Conservation (phyloP, 73 alveolate species). For the Paramecium pentaurelia region DNA sequence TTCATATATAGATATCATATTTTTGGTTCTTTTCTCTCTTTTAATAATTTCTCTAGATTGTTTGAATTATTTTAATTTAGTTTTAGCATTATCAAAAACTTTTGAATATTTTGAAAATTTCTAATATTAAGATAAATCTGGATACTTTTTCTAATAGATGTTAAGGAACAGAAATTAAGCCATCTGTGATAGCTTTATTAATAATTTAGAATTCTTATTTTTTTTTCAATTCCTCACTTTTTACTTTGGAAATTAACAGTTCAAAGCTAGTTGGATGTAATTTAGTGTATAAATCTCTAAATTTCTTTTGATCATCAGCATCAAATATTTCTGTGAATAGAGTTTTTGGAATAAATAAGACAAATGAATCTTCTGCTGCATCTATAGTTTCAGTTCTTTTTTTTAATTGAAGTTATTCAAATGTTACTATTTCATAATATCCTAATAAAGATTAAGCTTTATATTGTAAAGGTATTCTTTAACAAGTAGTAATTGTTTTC, state of each 20-base stretch:
- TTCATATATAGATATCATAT: background rate
- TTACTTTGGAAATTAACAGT: slow-evolving; percentile 9
- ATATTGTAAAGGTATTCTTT: slow-evolving; percentile 20
- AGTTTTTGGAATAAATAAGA: slow-evolving; percentile 1
- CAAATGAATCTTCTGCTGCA: slow-evolving; percentile 53
- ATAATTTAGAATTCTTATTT: slow-evolving; percentile 17
- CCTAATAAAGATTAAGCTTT: slow-evolving; percentile 44
- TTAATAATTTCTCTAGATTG: background rate
- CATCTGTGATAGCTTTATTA: slow-evolving; percentile 11
- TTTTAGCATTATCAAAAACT: slow-evolving; percentile 11
- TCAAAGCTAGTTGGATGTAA: slow-evolving; percentile 54
- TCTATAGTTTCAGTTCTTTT: slow-evolving; percentile 59
- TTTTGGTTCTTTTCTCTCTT: background rate
- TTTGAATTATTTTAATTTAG: background rate
- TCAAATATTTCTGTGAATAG: slow-evolving; percentile 46
- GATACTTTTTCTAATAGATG: background rate
- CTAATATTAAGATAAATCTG: background rate
- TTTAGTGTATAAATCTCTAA: slow-evolving; percentile 25
- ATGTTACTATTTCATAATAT: slow-evolving; percentile 48
- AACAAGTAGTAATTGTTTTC: background rate
- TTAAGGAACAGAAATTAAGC: background rate
- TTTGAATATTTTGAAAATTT: background rate
- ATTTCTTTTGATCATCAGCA: slow-evolving; percentile 44
- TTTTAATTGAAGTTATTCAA: background rate
- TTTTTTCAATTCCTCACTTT: slow-evolving; percentile 34